phyloP scores from a whole-genome alignment of 352 stramenopile species.

The Phytophthora foliorum region DNA sequence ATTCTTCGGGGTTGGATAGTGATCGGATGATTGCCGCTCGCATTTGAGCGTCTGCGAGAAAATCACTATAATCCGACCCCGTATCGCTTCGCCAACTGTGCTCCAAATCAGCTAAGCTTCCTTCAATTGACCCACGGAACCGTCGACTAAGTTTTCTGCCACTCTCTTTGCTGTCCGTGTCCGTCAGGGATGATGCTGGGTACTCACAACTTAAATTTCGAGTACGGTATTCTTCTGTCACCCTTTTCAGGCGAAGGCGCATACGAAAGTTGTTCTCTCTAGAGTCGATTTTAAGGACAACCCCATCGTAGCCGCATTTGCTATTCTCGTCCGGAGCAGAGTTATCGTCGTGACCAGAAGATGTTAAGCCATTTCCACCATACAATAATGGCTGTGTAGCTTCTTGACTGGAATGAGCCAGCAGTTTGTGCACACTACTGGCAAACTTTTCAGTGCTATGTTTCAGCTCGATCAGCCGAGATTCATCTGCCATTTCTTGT shows the following conservation, averaged over 20 bases:
- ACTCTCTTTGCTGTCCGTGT: conserved; percentile 56
- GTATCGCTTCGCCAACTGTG: conserved; percentile 77
- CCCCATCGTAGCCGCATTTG: conserved; percentile 29
- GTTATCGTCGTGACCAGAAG: not conserved
- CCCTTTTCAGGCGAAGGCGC: conserved; percentile 73
- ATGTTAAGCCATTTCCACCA: conserved; percentile 10
- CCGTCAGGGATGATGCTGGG: conserved; percentile 49
- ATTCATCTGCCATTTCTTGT: conserved; percentile 48
- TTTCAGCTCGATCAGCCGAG: conserved; percentile 66
- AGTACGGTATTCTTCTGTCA: conserved; percentile 72
- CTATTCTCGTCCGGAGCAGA: not conserved
- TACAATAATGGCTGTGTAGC: conserved; percentile 4
- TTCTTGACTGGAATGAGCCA: conserved; percentile 44
- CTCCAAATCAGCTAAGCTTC: conserved; percentile 48
- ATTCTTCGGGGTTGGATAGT: conserved; percentile 67
- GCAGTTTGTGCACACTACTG: conserved; percentile 81
- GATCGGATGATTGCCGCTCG: conserved; percentile 78
- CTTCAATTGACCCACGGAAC: conserved; percentile 47
- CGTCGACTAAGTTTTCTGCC: conserved; percentile 37
- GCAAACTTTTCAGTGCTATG: conserved; percentile 81
- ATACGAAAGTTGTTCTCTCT: conserved; percentile 83
- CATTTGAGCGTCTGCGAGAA: conserved; percentile 82
- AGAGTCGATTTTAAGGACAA: conserved; percentile 72
- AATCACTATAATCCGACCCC: conserved; percentile 83
- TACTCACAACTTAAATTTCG: conserved; percentile 76